Conservation (phyloP, 2,329 filamentous ascomycete species). For the Alternaria alternata region DNA sequence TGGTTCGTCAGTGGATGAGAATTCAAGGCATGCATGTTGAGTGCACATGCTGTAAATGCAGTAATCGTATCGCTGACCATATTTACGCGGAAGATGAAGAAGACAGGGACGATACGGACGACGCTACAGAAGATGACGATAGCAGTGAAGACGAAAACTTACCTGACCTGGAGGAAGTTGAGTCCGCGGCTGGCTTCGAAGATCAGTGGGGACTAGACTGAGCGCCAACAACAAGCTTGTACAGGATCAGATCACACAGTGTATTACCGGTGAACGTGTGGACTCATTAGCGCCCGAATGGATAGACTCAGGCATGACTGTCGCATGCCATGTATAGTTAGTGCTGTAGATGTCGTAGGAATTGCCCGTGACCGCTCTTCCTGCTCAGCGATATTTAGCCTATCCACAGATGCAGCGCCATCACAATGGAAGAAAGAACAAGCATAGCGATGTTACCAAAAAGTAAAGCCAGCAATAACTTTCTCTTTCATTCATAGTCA, state of each 20-base stretch:
- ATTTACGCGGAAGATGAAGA: not conserved
- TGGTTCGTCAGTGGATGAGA: conserved; percentile 3
- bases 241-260: not conserved
- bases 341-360: not conserved
- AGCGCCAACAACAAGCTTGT: not conserved
- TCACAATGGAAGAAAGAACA: not conserved
- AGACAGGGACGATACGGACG: not conserved
- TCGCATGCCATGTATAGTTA: not conserved
- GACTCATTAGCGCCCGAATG: not conserved
- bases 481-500: not conserved
- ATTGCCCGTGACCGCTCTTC: not conserved
- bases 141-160: not conserved
- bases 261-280: not conserved
- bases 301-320: not conserved
- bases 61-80: not conserved
- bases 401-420: not conserved
- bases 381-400: not conserved
- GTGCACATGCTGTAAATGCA: conserved; percentile 13
- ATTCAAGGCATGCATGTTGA: not conserved
- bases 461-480: not conserved
- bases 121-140: not conserved
- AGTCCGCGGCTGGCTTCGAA: not conserved
- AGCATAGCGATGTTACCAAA: not conserved
- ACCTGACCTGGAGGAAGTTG: not conserved
- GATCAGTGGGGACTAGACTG: conserved; percentile 3